phyloP scores from a whole-genome alignment of 2,329 filamentous ascomycete species.

The Paramyrothecium sp. region DNA sequence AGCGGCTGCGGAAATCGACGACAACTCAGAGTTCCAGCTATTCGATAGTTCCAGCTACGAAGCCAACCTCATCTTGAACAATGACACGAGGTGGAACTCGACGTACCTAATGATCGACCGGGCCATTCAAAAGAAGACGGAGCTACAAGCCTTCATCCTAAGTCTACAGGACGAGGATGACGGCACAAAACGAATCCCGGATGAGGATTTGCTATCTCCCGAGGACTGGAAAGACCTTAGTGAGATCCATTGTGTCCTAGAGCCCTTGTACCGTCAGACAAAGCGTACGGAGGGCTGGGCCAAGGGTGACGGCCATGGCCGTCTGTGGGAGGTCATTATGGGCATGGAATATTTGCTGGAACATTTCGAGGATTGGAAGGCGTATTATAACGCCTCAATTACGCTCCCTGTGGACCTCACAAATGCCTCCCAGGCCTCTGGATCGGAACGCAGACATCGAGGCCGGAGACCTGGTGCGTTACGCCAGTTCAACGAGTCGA shows the following conservation, averaged over 20 bases:
- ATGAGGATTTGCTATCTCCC: slow-evolving; percentile 2
- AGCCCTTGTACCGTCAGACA: slow-evolving; percentile 6
- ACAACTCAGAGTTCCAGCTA: slow-evolving; percentile 8
- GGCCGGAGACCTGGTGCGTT: too few species aligned
- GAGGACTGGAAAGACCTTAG: slow-evolving; percentile 7
- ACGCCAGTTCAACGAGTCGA: too few species aligned
- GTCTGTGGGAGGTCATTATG: slow-evolving; percentile 8
- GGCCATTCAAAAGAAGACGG: slow-evolving; percentile 7
- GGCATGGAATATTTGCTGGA: slow-evolving; percentile 7
- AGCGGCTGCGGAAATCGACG: slow-evolving; percentile 3
- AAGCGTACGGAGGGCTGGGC: slow-evolving; percentile 6
- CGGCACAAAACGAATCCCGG: slow-evolving; percentile 2
- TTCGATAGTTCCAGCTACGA: slow-evolving; percentile 5
- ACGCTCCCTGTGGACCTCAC: too few species aligned
- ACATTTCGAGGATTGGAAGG: slow-evolving; percentile 8
- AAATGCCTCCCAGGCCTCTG: too few species aligned
- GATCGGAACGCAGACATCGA: too few species aligned
- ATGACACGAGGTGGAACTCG: slow-evolving; percentile 6
- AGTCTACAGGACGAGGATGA: too few species aligned
- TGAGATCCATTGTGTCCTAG: slow-evolving; percentile 2
- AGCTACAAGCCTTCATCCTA: slow-evolving; percentile 2
- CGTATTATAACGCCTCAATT: slow-evolving; percentile 5
- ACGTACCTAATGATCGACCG: slow-evolving; percentile 7
- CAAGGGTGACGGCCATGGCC: too few species aligned
- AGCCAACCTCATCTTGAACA: slow-evolving; percentile 8